Percentiles rank a stretch among this genome's conserved stretches.
These are phyloP conservation scores for Fusarium robinianum DNA, from an alignment of 2,329 filamentous ascomycete species.

Conservation along the genomic window DNA sequence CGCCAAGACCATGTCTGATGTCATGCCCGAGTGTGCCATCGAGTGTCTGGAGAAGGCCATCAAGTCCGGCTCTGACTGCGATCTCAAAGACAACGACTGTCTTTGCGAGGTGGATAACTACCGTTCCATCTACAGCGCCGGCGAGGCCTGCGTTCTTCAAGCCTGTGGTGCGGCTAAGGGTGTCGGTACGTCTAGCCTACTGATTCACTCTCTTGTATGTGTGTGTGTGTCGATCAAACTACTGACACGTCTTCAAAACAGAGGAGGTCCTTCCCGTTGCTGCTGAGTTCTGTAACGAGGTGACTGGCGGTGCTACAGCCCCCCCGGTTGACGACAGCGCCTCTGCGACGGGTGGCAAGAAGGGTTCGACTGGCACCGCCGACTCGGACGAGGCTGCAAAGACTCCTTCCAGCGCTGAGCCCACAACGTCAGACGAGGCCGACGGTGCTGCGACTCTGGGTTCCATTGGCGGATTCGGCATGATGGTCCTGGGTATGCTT, in stretches of 20 bases:
- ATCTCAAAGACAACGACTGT: slow-evolving; percentile 27
- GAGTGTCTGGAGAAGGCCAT: slow-evolving; percentile 29
- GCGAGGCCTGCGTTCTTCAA: slow-evolving; percentile 49
- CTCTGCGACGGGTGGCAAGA: background rate
- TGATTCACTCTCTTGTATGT: too few species aligned
- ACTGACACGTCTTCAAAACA: slow-evolving; percentile 5
- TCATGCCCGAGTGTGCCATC: slow-evolving; percentile 28
- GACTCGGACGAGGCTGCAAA: background rate
- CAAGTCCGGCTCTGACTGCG: slow-evolving; percentile 25
- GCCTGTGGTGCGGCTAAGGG: slow-evolving; percentile 45
- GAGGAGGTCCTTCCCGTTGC: slow-evolving; percentile 32
- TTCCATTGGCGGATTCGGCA: slow-evolving; percentile 12
- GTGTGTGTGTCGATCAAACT: background rate
- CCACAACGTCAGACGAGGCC: slow-evolving; percentile 2
- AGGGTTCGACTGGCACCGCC: slow-evolving; percentile 2
- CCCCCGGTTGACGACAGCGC: slow-evolving; percentile 10
- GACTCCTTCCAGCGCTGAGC: background rate
- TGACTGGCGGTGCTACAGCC: slow-evolving; percentile 17
- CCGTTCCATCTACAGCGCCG: slow-evolving; percentile 47
- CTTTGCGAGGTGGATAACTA: slow-evolving; percentile 34
- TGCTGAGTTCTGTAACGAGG: slow-evolving; percentile 25
- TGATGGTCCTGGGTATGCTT: slow-evolving; percentile 9
- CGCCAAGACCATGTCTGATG: slow-evolving; percentile 22
- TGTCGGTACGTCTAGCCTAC: slow-evolving; percentile 14
- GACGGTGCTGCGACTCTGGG: slow-evolving; percentile 10